Base-by-base conservation (phyloP, 1,139 yeast genomes). In the Nadsonia commutata region DNA sequence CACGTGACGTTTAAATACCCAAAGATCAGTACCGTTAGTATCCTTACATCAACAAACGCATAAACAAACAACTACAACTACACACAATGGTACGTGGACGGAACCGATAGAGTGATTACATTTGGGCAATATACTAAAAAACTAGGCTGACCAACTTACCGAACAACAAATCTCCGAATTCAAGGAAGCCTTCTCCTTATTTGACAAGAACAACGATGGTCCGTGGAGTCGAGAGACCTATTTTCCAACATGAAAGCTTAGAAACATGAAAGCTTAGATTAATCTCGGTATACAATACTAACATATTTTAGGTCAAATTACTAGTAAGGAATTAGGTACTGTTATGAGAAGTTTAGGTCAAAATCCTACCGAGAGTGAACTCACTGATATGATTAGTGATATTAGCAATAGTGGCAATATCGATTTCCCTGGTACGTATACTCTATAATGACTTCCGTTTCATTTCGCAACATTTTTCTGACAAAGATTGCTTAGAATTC, bases 341-440 rank as follows among this genome's bases (percentile, higher is more conserved):
- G 98, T 90, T 45, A 90, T 90, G 98, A 79, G 98, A 66, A 84
- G 95, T 16, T 72, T 90, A 59, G 97, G 97, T 39, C 94, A 86
- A 65, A 88, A 88, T 59, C 98, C 98, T 20, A 80, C 95, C 37
- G 97, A 90, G 64, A 79, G 88, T 53, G 97, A 90, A 64, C 79
- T 90, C 56, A 81, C 88, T 42, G 98, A 90, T 60, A 80, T 90
- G 83, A 83, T 90, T 68, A 88, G 88, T 62, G 98, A 90, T 63
- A 81, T 81, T 48, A 90, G 88, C 66, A 88, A 90, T 53, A 94
- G 88, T 65, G 95, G 95, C 38, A 78, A 85, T 52, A 86, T 88
- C 57, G 96, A 88, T 63, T 88, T 88, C 68, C 88, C 53, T 42
- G 33, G 33, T 27, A 27, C 4, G 33, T 27, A 11, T 27, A 3